Evolutionary conservation across 2,329 filamentous ascomycete genomes (phyloP).

Genomic region (Verticillium alfalfae): DNA sequence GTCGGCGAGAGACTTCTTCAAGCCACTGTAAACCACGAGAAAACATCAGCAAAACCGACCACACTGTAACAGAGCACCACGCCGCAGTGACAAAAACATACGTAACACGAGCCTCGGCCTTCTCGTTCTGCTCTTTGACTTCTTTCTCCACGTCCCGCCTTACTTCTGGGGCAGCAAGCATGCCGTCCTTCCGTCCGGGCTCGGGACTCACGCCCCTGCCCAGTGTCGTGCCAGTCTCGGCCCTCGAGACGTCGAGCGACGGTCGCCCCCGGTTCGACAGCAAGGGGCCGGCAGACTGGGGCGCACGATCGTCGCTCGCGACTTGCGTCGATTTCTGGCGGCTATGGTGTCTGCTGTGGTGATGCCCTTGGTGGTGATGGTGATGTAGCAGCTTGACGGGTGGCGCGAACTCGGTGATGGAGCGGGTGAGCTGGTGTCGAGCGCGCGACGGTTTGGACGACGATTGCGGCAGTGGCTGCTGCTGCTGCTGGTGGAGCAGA

Average conservation of each 20-base stretch:
- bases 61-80: neutral
- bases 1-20: slow-evolving; percentile 45
- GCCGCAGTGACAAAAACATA: slow-evolving; percentile 18
- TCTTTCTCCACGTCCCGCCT: slow-evolving; percentile 28
- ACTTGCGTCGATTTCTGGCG: slow-evolving; percentile 19
- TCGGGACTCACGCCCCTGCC: neutral
- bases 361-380: slow-evolving; percentile 15
- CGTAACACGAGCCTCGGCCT: slow-evolving; percentile 31
- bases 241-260: slow-evolving; percentile 40
- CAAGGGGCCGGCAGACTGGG: slow-evolving; percentile 11
- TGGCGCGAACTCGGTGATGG: slow-evolving; percentile 47
- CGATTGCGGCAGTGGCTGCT: neutral
- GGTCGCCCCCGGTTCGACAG: slow-evolving; percentile 20
- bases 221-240: slow-evolving; percentile 35
- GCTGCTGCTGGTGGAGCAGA: neutral
- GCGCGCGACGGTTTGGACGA: slow-evolving; percentile 8
- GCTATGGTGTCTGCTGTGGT: slow-evolving; percentile 24
- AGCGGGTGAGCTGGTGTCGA: slow-evolving; percentile 50
- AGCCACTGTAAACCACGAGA: slow-evolving; percentile 28
- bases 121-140: slow-evolving; percentile 34
- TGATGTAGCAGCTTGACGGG: slow-evolving; percentile 35
- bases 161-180: neutral
- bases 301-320: slow-evolving; percentile 18
- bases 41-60: neutral
- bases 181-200: neutral